Conservation (phyloP, 148 eudicot genomes). For the Rhododendron kiyosumense region DNA sequence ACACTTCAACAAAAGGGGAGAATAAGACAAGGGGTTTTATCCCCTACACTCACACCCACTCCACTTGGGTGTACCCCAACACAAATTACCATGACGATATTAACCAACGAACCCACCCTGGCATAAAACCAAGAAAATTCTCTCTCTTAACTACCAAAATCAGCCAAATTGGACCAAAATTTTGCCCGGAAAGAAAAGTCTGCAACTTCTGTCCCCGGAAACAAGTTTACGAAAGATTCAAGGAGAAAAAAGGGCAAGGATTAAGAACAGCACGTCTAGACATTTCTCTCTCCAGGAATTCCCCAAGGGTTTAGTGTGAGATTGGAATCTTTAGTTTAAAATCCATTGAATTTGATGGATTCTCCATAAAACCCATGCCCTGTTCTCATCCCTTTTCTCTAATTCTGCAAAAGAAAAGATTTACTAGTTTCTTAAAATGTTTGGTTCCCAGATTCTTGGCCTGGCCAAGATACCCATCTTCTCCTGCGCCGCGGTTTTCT, state of each 20-base stretch:
- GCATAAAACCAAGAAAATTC: neutral
- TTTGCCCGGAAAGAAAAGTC: neutral
- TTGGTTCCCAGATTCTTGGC: conserved; percentile 1
- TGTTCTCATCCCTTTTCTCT: neutral
- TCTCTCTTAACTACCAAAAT: neutral
- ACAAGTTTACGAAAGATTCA: neutral
- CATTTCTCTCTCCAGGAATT: neutral
- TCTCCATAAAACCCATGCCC: neutral
- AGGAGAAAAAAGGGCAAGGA: neutral
- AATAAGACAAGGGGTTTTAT: no score
- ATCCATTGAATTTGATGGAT: neutral
- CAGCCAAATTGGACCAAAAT: neutral
- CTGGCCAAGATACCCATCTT: conserved; percentile 20
- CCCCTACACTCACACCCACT: no score
- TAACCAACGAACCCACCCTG: neutral
- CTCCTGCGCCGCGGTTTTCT: conserved; percentile 12
- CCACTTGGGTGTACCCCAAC: no score
- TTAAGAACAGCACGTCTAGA: neutral
- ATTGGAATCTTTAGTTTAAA: neutral
- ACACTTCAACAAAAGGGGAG: no score
- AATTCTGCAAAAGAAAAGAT: neutral
- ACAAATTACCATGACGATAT: neutral
- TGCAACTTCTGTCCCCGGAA: neutral
- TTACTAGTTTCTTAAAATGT: neutral
- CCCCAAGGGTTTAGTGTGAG: neutral